Conservation (phyloP, 768 basidiomycete species). For the Paxillus involutus region DNA sequence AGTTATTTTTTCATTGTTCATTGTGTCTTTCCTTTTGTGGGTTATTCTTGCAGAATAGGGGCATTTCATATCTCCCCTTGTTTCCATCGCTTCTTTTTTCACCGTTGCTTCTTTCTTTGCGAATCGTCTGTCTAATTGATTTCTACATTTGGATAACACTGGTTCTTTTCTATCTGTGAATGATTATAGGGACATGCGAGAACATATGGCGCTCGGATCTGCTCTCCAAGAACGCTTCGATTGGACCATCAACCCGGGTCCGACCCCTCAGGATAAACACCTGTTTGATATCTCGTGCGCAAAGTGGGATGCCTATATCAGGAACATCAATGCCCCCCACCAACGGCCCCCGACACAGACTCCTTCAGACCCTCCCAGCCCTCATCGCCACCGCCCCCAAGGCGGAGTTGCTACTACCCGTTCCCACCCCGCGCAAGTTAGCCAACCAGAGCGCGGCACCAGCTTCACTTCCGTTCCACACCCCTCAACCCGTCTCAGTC, state of each 20-base stretch:
- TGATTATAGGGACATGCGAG: slow-evolving; percentile 59
- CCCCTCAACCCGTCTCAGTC: slow-evolving; percentile 41
- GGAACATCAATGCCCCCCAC: slow-evolving; percentile 6
- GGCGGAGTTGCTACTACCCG: neutral
- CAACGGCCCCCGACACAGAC: neutral
- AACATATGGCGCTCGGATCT: slow-evolving; percentile 48
- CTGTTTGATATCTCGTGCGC: slow-evolving; percentile 57
- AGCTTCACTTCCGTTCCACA: neutral
- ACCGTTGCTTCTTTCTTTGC: too few species aligned
- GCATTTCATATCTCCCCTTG: neutral
- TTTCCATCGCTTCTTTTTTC: neutral
- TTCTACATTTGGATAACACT: too few species aligned
- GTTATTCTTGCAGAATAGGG: neutral
- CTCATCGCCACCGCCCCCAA: neutral
- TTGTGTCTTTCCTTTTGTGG: neutral
- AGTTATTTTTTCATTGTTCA: slow-evolving; percentile 27
- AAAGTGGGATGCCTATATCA: slow-evolving; percentile 42
- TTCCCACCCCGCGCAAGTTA: slow-evolving; percentile 6
- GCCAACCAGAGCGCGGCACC: neutral
- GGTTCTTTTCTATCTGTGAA: neutral
- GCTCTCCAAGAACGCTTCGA: slow-evolving; percentile 48
- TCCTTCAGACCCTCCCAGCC: neutral
- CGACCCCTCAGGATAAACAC: slow-evolving; percentile 50
- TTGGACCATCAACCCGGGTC: slow-evolving; percentile 43
- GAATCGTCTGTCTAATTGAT: too few species aligned